A percentile compares a stretch with the other conserved stretches of the same genome.
Conservation (phyloP, 1,284 basidiomycete species). For the Schizophyllum commune region DNA sequence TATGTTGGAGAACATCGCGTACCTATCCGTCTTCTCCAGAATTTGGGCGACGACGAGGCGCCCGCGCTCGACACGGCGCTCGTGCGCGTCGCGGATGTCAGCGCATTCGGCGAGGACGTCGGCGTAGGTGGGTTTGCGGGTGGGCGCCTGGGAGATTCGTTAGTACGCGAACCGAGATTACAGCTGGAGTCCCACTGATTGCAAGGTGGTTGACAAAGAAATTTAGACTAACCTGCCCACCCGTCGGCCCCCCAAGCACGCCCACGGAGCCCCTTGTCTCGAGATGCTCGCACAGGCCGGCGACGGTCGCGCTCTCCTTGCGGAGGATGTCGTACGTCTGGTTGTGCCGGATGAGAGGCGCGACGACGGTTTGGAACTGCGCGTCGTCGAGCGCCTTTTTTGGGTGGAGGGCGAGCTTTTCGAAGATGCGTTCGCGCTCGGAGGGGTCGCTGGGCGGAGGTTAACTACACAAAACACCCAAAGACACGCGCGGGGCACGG, state of each 20-base stretch:
- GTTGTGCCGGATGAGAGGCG: slow-evolving; percentile 64
- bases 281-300: slow-evolving; percentile 60
- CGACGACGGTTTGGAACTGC: slow-evolving; percentile 63
- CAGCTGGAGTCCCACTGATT: too few species aligned
- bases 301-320: slow-evolving; percentile 60
- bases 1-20: too few species aligned
- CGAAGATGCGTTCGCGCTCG: slow-evolving; percentile 37
- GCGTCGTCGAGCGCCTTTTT: slow-evolving; percentile 45
- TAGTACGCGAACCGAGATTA: too few species aligned
- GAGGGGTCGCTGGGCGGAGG: slow-evolving; percentile 7
- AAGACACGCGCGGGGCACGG: slow-evolving; percentile 10
- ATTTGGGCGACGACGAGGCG: slow-evolving; percentile 65
- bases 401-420: slow-evolving; percentile 62
- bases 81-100: slow-evolving; percentile 59
- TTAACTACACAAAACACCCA: slow-evolving; percentile 14
- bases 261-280: slow-evolving; percentile 50
- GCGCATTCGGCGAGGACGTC: slow-evolving; percentile 60
- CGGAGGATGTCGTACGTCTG: slow-evolving; percentile 67
- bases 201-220: too few species aligned
- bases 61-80: slow-evolving; percentile 63
- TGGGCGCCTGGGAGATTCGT: neutral
- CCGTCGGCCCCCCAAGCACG: slow-evolving; percentile 26
- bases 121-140: slow-evolving; percentile 38
- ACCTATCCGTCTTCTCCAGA: slow-evolving; percentile 43
- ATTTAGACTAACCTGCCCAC: slow-evolving; percentile 15